Evolutionary conservation across 768 basidiomycete genomes (phyloP), one percentile per base, ranked within the genome.

Genomic region (Favolaschia claudopus): DNA sequence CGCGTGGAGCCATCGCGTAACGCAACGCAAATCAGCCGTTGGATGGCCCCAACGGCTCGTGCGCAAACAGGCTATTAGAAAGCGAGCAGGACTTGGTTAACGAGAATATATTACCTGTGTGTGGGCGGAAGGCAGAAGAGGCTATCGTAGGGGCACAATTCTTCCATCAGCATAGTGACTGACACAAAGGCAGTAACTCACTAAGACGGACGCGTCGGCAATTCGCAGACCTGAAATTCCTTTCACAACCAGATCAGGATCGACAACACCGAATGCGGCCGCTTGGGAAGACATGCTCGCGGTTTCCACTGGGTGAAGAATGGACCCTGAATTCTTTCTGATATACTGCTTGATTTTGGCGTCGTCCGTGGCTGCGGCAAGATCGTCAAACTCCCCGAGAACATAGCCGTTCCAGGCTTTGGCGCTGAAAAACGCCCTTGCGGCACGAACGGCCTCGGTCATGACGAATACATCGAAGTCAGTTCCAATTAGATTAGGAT

Each of bases 401-500:
- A 72, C 36, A 36, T 54, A 72, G 12, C 66, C 68, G 5, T 66
- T 43, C 67, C 69, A 74, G 7, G 66, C 56, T 6, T 61, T 20
- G 3, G 67, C 63, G 7, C 37, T 52, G 9, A 70, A 10, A 53
- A 74, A 70, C 0, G 40, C 32, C 14, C 54, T 37, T 0, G 57
- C 64, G 14, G 61, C 55, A 25, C 62, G 52, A 28, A 72, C 54
- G 6, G 64, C 71, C 32, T 67, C 43, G 1, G 46, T 36, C 63
- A 73, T 68, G 14, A 54, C 62, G 19, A 51, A 58, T 12, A 68
- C 44, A 52, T 72, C 73, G 38, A 68, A 67, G 14, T 40, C 49
- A 15, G 42, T 50, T 12, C 47, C 65, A 12, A 78, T 73, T 69
- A 82, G 77, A 47, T 75, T 77, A 0, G 80, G 79, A 62, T 85